Evolutionary conservation across 75 land plant genomes (phyloP), one percentile per base, ranked within the genome.

Genomic region (Cupressus sempervirens): DNA sequence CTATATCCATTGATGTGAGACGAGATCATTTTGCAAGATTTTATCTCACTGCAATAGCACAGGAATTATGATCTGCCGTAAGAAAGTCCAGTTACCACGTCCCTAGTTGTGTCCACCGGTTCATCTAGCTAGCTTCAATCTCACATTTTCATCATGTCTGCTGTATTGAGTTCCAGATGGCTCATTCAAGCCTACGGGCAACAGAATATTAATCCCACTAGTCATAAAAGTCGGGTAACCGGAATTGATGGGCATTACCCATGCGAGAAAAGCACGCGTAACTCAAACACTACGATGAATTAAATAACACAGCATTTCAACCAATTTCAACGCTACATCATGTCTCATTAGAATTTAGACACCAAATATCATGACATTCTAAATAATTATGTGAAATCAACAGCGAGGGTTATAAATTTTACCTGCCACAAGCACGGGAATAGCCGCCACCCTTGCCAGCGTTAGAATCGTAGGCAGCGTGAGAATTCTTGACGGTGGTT

Each of bases 381-480:
- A 23, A 72, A 72, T 10, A 72, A 72, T 30, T 10, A 10, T 10
- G 3, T 4, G 12, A 72, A 72, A 30, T 72, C 32, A 14, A 10
- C 35, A 6, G 35, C 2, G 32, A 72, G 13, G n/a, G 74, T 72
- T 30, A 52, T 76, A 84, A 82, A 72, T 90, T 38, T 26, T 92
- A 95, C 98, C 90, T 85, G 83, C 35, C 26, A 95, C 83, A 23
- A 96, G 88, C 14, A 92, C 84, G 18, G 98, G 98, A 23, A 96
- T 94, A 8, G 98, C 97, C 3, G 86, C 94, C 14, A 96, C 93
- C 40, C 98, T 91, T n/a, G 89, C 93, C 12, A 95, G 87, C 29
- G 98, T 96, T 50, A 96, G 85, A 12, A 96, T 85, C 0, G 98
- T 96, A 4, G 98, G 98, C 87, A 96, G 87, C 0, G 98, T 96